Percentiles rank a stretch among this genome's conserved stretches.
These are phyloP conservation scores for Arctium lappa DNA, from an alignment of 129 eudicot species.

Conservation along the genomic window DNA sequence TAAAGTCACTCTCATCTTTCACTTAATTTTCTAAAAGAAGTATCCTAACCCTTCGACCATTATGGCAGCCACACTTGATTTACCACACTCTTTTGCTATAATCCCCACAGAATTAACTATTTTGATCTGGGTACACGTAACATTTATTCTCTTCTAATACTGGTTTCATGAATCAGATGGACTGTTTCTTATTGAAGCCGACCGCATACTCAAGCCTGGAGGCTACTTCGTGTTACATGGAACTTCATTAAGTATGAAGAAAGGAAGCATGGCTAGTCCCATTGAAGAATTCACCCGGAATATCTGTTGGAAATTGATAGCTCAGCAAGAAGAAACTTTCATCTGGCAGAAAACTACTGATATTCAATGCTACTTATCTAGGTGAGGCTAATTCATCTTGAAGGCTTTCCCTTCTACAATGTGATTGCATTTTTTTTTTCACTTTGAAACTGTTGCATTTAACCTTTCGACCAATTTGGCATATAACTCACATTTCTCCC, in stretches of 20 bases:
- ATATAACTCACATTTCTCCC: not conserved
- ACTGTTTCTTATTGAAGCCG: constrained; percentile 71
- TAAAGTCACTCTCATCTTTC: not conserved
- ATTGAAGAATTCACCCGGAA: constrained; percentile 58
- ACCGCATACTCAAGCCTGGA: constrained; percentile 93
- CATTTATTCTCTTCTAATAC: not conserved
- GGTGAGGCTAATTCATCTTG: constrained; percentile 44
- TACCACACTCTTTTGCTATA: not conserved
- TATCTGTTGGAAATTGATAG: constrained; percentile 72
- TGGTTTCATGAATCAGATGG: constrained; percentile 60
- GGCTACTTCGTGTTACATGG: constrained; percentile 83
- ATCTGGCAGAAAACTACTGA: constrained; percentile 92
- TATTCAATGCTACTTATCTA: constrained; percentile 61
- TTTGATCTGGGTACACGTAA: not conserved
- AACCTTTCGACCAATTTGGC: not conserved
- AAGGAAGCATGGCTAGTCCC: constrained; percentile 46
- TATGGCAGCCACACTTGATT: not conserved
- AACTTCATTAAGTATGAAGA: constrained; percentile 33
- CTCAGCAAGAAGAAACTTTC: constrained; percentile 84
- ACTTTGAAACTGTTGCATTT: not conserved
- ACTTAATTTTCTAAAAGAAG: not conserved
- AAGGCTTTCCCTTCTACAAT: not conserved
- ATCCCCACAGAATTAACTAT: not conserved
- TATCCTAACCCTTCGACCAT: not conserved
- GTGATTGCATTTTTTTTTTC: not conserved